These are phyloP conservation scores for Solanum pennellii DNA, from an alignment of 257 asterid species.

Conservation along the genomic window DNA sequence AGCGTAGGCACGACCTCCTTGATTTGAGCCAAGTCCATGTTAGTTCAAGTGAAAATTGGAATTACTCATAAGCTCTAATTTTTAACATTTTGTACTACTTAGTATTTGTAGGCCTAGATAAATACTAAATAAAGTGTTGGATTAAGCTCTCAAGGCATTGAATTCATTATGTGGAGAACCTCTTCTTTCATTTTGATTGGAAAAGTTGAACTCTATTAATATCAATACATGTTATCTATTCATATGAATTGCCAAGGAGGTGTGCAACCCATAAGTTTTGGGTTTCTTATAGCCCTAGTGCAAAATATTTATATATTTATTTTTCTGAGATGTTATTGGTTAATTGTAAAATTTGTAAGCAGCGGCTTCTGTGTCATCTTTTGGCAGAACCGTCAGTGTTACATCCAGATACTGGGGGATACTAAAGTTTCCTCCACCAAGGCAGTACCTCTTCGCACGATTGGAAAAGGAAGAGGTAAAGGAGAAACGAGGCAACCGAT, in stretches of 20 bases:
- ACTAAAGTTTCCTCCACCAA: conserved; percentile 35
- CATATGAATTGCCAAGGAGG: neutral
- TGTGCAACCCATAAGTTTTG: neutral
- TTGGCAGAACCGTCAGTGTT: conserved; percentile 72
- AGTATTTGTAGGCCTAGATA: neutral
- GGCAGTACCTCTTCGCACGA: conserved; percentile 20
- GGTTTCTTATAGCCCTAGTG: neutral
- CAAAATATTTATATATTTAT: neutral
- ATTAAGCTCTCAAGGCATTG: conserved; percentile 30
- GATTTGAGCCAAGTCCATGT: conserved; percentile 17
- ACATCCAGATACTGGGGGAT: conserved; percentile 44
- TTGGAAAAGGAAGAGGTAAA: conserved; percentile 58
- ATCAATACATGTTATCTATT: neutral
- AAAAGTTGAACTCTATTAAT: neutral
- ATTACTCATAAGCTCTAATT: neutral
- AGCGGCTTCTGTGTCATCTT: neutral
- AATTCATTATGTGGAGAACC: neutral
- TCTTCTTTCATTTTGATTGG: neutral
- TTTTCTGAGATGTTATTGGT: neutral
- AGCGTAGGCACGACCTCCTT: conserved; percentile 17
- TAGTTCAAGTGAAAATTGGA: neutral
- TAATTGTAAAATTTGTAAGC: neutral
- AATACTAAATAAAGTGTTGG: conserved; percentile 22
- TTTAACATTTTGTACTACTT: neutral
- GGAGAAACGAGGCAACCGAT: conserved; percentile 37